Evolutionary conservation across 2,329 filamentous ascomycete genomes (phyloP), one percentile per base, ranked within the genome.

Genomic region (Colletotrichum sp.): DNA sequence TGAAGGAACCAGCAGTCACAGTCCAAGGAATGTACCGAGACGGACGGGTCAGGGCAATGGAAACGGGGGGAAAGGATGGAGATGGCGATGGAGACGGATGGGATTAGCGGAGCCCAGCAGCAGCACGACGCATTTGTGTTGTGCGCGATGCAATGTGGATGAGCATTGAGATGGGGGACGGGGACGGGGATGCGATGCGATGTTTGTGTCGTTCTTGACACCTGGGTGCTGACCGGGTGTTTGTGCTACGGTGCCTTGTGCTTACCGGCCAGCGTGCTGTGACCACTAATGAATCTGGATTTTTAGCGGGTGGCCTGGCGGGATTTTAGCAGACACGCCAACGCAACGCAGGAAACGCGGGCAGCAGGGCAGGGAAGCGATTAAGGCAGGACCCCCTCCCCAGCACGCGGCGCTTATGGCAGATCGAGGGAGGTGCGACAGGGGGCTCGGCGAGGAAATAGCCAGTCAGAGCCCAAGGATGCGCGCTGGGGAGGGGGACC

Each of bases 401-500:
- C 64, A 75, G 73, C 57, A 57, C 57, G 22, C 52, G 64, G 70
- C 73, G 73, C 73, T 75, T 68, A 75, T 68, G 69, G 63, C 72
- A 75, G 72, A 75, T 75, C 72, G 62, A 68, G 68, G 70, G 63
- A 75, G 73, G 70, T 75, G 69, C 64, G 73, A 75, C 73, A 73
- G 73, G 73, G 69, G 64, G 18, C 8, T 12, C n/a, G 32, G 13
- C 44, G 64, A 22, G 34, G 10, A 13, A 64, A 22, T 15, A 13
- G n/a, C 74, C 74, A 73, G 32, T 69, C 8, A 74, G 24, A 57
- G 24, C 18, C 30, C 44, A 18, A n/a, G 30, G 59, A 68, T 55
- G 74, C 57, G 30, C 64, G 36, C 63, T 67, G 36, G 57, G 72
- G n/a, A 30, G 26, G 48, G 34, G 18, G 12, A 16, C 26, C 12